A percentile compares a stretch with the other conserved stretches of the same genome.
Evolutionary conservation across 305 asterid species (phyloP).

Genomic region (Rubia peregrina): DNA sequence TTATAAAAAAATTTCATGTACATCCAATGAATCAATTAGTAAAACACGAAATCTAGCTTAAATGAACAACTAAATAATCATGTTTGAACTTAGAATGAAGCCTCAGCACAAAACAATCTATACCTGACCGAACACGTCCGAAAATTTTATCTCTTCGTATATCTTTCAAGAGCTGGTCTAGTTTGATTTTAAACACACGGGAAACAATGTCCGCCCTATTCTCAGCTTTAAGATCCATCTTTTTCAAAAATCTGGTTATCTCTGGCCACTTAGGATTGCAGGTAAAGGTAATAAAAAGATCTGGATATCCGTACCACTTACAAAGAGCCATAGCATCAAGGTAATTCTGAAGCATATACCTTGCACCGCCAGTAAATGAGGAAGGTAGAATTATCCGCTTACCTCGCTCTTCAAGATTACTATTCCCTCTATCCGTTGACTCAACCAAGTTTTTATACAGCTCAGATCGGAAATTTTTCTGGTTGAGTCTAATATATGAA

Average conservation of each 20-base stretch:
- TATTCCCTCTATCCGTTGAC: background rate
- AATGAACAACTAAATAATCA: no score
- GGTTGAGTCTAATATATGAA: no score
- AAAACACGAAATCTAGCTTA: no score
- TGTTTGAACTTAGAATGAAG: background rate
- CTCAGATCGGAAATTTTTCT: no score
- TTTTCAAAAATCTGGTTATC: background rate
- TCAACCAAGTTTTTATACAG: no score
- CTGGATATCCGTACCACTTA: background rate
- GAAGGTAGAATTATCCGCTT: background rate
- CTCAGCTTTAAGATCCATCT: background rate
- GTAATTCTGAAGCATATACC: background rate
- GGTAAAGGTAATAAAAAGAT: background rate
- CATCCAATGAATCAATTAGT: no score
- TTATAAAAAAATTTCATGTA: no score
- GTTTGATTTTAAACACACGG: background rate
- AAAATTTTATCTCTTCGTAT: background rate
- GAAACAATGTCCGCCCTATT: background rate
- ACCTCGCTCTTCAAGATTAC: background rate
- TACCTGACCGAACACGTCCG: background rate
- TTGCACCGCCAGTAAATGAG: background rate
- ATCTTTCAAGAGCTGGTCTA: background rate
- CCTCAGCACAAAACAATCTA: no score
- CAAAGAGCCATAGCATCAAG: slow-evolving; percentile 2
- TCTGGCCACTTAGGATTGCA: slow-evolving; percentile 1